Conservation (phyloP, 352 stramenopile genomes). For the Phytopythium boreale region DNA sequence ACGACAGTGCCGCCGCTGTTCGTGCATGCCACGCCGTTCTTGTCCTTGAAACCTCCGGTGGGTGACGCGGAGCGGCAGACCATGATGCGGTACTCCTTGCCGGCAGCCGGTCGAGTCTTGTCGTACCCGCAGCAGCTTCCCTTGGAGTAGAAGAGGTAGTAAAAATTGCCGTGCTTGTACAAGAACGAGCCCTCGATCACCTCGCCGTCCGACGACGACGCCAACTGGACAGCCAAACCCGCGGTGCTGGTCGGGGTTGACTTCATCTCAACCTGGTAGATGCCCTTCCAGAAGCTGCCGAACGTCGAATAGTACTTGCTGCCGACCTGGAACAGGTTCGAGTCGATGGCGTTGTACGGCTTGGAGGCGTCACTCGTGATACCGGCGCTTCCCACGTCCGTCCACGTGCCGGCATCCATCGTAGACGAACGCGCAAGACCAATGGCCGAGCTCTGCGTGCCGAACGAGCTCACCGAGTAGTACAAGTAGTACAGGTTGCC, state of each 20-base stretch:
- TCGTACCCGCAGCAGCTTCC: constrained; percentile 38
- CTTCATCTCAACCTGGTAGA: constrained; percentile 28
- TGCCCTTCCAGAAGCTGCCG: constrained; percentile 34
- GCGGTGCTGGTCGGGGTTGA: constrained; percentile 12
- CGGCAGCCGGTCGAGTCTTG: constrained; percentile 23
- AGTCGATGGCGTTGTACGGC: constrained; percentile 57
- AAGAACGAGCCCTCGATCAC: constrained; percentile 33
- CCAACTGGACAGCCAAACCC: constrained; percentile 15
- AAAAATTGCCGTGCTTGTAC: constrained; percentile 32
- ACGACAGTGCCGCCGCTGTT: constrained; percentile 39
- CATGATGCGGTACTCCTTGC: constrained; percentile 50
- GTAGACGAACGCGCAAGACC: constrained; percentile 38
- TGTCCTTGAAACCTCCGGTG: constrained; percentile 35
- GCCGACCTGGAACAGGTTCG: constrained; percentile 34
- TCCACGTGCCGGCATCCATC: constrained; percentile 37
- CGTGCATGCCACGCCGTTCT: constrained; percentile 28
- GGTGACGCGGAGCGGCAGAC: constrained; percentile 34
- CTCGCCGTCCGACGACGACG: constrained; percentile 26
- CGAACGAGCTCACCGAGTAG: constrained; percentile 52
- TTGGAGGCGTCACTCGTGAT: constrained; percentile 29
- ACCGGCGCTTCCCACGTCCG: no score
- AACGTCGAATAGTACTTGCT: constrained; percentile 39
- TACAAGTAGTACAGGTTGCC: constrained; percentile 55
- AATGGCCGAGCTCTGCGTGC: constrained; percentile 37
- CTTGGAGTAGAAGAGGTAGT: constrained; percentile 50